These are phyloP conservation scores for Hymenoscyphus scutula DNA, from an alignment of 2,329 filamentous ascomycete species.

Conservation along the genomic window DNA sequence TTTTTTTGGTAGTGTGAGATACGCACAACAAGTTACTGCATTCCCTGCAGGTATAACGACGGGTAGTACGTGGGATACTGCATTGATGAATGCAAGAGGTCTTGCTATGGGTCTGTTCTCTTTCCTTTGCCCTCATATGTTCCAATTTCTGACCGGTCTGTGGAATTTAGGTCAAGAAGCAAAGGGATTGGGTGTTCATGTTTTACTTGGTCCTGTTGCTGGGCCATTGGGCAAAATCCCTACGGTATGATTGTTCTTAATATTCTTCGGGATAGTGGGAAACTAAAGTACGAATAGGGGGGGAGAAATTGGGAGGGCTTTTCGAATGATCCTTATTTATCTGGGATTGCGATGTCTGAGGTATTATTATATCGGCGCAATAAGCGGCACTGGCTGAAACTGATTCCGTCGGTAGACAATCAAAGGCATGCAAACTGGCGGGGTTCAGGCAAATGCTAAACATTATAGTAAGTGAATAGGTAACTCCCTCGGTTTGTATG, in stretches of 20 bases:
- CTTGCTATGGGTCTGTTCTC: constrained; percentile 57
- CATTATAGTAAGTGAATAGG: constrained; percentile 47
- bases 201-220: constrained; percentile 72
- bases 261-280: too few relatives aligned
- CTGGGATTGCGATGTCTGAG: constrained; percentile 59
- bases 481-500: background rate
- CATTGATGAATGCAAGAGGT: constrained; percentile 70
- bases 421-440: constrained; percentile 52
- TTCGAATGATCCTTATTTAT: constrained; percentile 73
- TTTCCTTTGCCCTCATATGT: background rate
- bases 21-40: constrained; percentile 66
- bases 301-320: constrained; percentile 86
- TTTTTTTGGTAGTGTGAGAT: constrained; percentile 50
- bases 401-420: constrained; percentile 49
- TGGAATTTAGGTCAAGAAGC: constrained; percentile 58
- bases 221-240: constrained; percentile 74
- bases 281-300: too few relatives aligned
- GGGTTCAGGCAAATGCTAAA: constrained; percentile 53
- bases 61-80: constrained; percentile 75
- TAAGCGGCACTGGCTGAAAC: background rate
- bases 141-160: too few relatives aligned
- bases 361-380: constrained; percentile 12
- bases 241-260: too few relatives aligned
- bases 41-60: constrained; percentile 79
- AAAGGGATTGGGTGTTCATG: constrained; percentile 67